Base-by-base conservation (phyloP, 2,329 filamentous ascomycete species). In the Acrocalymma vagum region DNA sequence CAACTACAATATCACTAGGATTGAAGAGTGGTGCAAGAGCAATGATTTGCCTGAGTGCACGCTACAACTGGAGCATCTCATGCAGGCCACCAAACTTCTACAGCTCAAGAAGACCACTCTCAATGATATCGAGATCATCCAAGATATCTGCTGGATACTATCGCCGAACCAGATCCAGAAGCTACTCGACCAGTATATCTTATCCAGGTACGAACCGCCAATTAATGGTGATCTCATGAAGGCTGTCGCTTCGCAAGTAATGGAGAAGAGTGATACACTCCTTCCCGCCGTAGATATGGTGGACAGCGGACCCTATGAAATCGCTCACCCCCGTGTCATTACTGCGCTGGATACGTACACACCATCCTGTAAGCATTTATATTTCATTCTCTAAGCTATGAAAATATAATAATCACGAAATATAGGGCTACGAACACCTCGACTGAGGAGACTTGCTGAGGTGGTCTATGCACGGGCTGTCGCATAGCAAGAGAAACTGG, bases 221-320 rank as follows among this genome's bases (percentile, higher is more conserved):
- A 97, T 97, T 72, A 96, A 97, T 62, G 93, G 92, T 64, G 93
- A 97, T 70, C 97, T 97, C 67, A 97, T 97, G 93, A 97, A 96
- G 76, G 93, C 93, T 6, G 93, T 97, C 37, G 93, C 93, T 7
- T 96, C 90, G 26, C 83, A 91, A 41, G 93, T 97, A 34, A 96
- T 91, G 3, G 93, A 97, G 75, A 97, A 97, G 84, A 94, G 90
- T 59, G 93, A 96, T 59, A 91, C 96, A 5, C 81, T 97, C 30
- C 83, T 97, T 38, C 79, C 92, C 46, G 90, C 92, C 33, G 91
- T 97, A 47, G 93, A 97, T 70, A 95, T 97, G 90, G 93, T 97
- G 63, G 93, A 97, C 73, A 95, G 90, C 59, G 93, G 93, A 16
- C 93, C 92, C 18, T 97, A 97, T 65, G 93, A 96, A 72, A 96